Conservation (phyloP, 495 filamentous ascomycete species). For the Penicillium chermesinum region DNA sequence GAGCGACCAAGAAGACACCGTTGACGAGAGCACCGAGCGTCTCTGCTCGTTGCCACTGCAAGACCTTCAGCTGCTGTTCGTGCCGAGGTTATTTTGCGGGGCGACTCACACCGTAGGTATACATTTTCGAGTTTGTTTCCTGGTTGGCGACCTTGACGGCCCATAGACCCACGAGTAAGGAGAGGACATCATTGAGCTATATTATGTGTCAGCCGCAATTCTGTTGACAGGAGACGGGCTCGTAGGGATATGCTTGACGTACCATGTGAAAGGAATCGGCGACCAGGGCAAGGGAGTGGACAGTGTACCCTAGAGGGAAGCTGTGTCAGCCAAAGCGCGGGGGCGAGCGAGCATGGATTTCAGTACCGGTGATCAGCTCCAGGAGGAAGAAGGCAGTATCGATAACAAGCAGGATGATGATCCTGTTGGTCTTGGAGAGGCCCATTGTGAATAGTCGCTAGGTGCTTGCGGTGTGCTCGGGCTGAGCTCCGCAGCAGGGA, state of each 20-base stretch:
- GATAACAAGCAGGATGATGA: constrained; percentile 86
- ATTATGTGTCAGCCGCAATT: constrained; percentile 7
- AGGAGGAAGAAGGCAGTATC: constrained; percentile 85
- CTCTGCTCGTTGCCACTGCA: constrained; percentile 93
- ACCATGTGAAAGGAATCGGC: constrained; percentile 99
- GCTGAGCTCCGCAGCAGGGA: constrained; percentile 17
- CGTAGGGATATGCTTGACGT: constrained; percentile 18
- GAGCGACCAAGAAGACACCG: constrained; percentile 91
- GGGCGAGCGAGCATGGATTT: not conserved
- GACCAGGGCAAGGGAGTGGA: constrained; percentile 86
- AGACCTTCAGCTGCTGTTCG: constrained; percentile 1
- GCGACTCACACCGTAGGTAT: constrained; percentile 80
- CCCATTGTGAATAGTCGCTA: constrained; percentile 52
- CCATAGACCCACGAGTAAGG: constrained; percentile 87
- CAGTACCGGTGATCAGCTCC: constrained; percentile 69
- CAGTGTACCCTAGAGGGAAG: constrained; percentile 56
- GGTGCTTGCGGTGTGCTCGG: constrained; percentile 24
- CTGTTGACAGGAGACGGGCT: not conserved
- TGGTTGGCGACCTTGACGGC: constrained; percentile 80
- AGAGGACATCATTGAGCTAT: constrained; percentile 89
- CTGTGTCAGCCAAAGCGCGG: constrained; percentile 10
- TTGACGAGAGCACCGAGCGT: constrained; percentile 93
- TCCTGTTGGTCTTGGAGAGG: constrained; percentile 88
- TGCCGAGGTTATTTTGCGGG: not conserved
- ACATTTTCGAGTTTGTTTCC: constrained; percentile 75